Conservation (phyloP, 768 basidiomycete species). For the Suillus paluster region DNA sequence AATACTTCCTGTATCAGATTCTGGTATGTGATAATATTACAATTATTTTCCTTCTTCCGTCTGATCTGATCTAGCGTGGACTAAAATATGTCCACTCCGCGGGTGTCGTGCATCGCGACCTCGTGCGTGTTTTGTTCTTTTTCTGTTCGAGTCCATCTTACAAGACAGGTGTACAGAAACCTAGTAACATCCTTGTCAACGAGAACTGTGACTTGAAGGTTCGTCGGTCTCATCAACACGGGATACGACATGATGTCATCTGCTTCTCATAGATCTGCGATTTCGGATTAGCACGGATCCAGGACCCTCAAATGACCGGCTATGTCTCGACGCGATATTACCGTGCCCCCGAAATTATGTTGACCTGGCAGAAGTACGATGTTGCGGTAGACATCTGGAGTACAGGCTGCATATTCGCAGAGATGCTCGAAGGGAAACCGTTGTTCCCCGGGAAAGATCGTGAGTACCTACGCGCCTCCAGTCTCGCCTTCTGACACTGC, state of each 20-base stretch:
- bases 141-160: neutral
- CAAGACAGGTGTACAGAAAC: constrained; percentile 66
- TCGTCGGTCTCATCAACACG: constrained; percentile 17
- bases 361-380: constrained; percentile 99
- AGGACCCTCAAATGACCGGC: constrained; percentile 99
- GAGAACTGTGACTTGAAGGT: constrained; percentile 99
- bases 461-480: constrained; percentile 50
- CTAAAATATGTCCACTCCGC: constrained; percentile 99
- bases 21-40: constrained; percentile 57
- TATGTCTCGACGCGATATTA: constrained; percentile 99
- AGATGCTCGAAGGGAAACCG: constrained; percentile 99
- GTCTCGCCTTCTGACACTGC: constrained; percentile 13
- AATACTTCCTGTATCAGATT: constrained; percentile 99
- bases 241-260: constrained; percentile 12
- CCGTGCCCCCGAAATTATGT: constrained; percentile 99
- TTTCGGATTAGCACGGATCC: constrained; percentile 97
- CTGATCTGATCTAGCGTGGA: constrained; percentile 66
- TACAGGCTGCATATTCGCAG: constrained; percentile 98
- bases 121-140: constrained; percentile 52
- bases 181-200: constrained; percentile 98
- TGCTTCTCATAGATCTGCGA: constrained; percentile 81
- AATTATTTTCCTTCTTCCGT: constrained; percentile 4
- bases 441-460: constrained; percentile 99
- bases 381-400: constrained; percentile 99
- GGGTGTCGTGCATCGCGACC: constrained; percentile 96